phyloP scores from a whole-genome alignment of 1,284 basidiomycete species.

The Taiwanofungus camphoratus region DNA sequence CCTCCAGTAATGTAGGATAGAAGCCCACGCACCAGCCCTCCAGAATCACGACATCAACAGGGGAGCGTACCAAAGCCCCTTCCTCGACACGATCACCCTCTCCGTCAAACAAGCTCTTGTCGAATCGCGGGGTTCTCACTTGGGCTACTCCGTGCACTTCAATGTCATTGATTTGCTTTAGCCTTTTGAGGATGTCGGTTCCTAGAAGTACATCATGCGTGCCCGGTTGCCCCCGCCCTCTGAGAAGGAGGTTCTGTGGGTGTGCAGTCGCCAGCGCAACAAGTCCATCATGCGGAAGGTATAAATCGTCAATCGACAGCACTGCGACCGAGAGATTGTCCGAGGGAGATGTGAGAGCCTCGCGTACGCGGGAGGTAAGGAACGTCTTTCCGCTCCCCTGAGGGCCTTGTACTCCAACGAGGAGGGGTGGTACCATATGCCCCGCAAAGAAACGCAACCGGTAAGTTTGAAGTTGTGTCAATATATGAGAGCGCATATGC shows the following conservation, averaged over 20 bases:
- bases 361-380: constrained; percentile 51
- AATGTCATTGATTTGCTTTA: constrained; percentile 42
- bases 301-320: constrained; percentile 84
- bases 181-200: constrained; percentile 39
- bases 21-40: constrained; percentile 86
- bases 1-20: constrained; percentile 44
- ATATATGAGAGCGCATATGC: constrained; percentile 41
- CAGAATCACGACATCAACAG: constrained; percentile 81
- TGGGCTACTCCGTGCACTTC: no score
- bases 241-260: constrained; percentile 59
- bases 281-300: constrained; percentile 64
- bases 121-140: constrained; percentile 74
- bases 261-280: constrained; percentile 45
- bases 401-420: constrained; percentile 82
- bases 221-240: constrained; percentile 81
- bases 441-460: constrained; percentile 17
- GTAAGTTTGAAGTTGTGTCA: constrained; percentile 29
- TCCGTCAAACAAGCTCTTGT: constrained; percentile 78
- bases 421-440: constrained; percentile 40
- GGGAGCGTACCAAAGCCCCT: constrained; percentile 37
- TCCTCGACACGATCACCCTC: constrained; percentile 72
- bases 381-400: constrained; percentile 84
- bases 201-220: constrained; percentile 80
- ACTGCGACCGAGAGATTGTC: constrained; percentile 55
- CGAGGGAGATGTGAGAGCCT: constrained; percentile 41